Evolutionary conservation across 169 alveolate genomes (phyloP).

Genomic region (Plasmodium reichenowi): DNA sequence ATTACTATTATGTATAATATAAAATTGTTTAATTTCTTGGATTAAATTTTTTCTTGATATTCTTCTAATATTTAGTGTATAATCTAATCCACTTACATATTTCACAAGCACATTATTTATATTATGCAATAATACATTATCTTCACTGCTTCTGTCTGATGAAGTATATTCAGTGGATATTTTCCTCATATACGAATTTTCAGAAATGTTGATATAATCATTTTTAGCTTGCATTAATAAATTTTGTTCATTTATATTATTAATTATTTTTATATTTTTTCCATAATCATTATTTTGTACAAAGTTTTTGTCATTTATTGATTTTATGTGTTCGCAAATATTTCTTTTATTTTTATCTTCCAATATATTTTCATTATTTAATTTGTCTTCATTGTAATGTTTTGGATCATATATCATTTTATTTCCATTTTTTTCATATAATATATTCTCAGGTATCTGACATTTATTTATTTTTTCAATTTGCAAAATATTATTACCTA

Average conservation of each 20-base stretch:
- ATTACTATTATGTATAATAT: slow-evolving; percentile 48
- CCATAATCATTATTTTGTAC: background rate
- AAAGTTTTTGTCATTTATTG: background rate
- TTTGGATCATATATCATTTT: background rate
- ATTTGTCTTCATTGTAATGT: background rate
- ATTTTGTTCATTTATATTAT: slow-evolving; percentile 6
- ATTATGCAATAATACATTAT: slow-evolving; percentile 11
- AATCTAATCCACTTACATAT: slow-evolving; percentile 64
- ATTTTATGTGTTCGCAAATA: background rate
- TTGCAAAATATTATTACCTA: slow-evolving; percentile 22
- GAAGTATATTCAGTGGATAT: too few species aligned
- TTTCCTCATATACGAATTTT: background rate
- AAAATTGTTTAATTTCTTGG: slow-evolving; percentile 67
- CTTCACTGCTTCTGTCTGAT: slow-evolving; percentile 17
- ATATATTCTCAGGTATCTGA: slow-evolving; percentile 3
- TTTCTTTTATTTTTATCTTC: slow-evolving; percentile 6
- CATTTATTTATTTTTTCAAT: background rate
- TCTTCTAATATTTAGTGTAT: slow-evolving; percentile 58
- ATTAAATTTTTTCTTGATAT: slow-evolving; percentile 45
- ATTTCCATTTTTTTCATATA: slow-evolving; percentile 1
- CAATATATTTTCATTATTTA: slow-evolving; percentile 4
- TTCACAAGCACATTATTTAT: slow-evolving; percentile 28
- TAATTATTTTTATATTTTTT: background rate
- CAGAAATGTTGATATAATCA: background rate
- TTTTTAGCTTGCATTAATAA: slow-evolving; percentile 10